These are phyloP conservation scores for Massarina eburnea DNA, from an alignment of 2,329 filamentous ascomycete genomes.

Conservation along the genomic window DNA sequence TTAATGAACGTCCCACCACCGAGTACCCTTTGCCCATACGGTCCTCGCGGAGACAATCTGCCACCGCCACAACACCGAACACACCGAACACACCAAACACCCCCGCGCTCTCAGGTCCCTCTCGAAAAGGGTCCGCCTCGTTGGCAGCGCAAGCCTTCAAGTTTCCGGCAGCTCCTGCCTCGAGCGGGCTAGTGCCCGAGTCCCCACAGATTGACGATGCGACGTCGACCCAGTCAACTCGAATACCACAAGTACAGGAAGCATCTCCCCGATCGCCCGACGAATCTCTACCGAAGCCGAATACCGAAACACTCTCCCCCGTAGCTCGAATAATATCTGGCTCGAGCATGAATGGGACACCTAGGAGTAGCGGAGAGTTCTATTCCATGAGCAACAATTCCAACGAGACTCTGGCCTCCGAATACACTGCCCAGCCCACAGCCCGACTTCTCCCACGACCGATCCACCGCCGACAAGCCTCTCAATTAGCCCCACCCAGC, in stretches of 20 bases:
- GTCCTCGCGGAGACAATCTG: conserved; percentile 30
- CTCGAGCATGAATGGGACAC: conserved; percentile 74
- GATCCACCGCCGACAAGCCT: conserved; percentile 31
- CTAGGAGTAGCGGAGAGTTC: conserved; percentile 89
- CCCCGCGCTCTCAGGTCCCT: conserved; percentile 22
- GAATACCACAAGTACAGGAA: conserved; percentile 33
- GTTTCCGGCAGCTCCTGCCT: conserved; percentile 53
- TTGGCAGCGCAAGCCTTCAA: conserved; percentile 56
- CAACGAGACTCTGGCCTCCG: conserved; percentile 87
- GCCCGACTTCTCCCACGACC: conserved; percentile 51
- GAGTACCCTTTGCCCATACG: conserved; percentile 35
- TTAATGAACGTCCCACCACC: conserved; percentile 23
- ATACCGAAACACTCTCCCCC: conserved; percentile 59
- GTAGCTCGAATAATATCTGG: conserved; percentile 73
- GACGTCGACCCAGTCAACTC: conserved; percentile 43
- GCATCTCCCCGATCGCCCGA: conserved; percentile 23
- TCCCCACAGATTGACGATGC: conserved; percentile 31
- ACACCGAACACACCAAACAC: conserved; percentile 40
- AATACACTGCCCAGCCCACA: conserved; percentile 64
- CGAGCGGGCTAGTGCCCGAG: conserved; percentile 31
- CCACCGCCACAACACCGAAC: conserved; percentile 41
- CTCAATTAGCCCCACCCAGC: conserved; percentile 36
- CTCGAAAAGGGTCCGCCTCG: conserved; percentile 44
- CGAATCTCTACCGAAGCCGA: conserved; percentile 44
- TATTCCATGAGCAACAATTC: conserved; percentile 95